Base-by-base conservation (phyloP, 75 land plant species). In the Picea glauca region DNA sequence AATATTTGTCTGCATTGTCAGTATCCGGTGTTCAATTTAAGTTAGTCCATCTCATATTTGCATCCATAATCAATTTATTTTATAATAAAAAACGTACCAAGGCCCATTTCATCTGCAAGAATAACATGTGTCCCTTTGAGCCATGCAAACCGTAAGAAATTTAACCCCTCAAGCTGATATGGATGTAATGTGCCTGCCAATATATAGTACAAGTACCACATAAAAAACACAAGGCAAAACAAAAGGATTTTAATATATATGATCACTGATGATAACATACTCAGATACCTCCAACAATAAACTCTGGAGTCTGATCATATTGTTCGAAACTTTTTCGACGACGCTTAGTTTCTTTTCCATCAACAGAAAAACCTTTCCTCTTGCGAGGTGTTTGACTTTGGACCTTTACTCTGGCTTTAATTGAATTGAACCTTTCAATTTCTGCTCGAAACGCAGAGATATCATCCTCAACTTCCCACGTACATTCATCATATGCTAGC, bases 101-200 rank as follows among this genome's bases (percentile, higher is more conserved):
- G 98, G 2, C 99, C 99, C 99, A 95, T 98, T 82, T 98, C 99
- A 86, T 98, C 99, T 35, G 99, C 99, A 83, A 98, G 93, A 35
- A 98, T 98, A 17, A 95, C 96, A 83, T 94, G 99, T 73, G 93
- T 94, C 64, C 81, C 86, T 82, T 98, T 98, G 17, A 84, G 87
- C 98, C 98, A 98, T 67, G 99, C 88, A 77, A 83, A 98, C 2
- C 98, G 94, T 75, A 98, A 77, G 83, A 98, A 98, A 77, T 98
- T 98, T 67, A 98, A 77, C 58, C 99, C 99, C 81, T 95, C 99
- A 75, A 98, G 91, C 81, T 98, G 99, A 81, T 98, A 98, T 4
- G 96, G 93, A 80, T 98, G 99, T 58, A 98, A 79, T 57, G 88
- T 75, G 17, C 99, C 99, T 93, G 73, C 62, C 85, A 50, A 81